Base-by-base conservation (phyloP, 2,329 filamentous ascomycete genomes). In the Fusarium buxicola region DNA sequence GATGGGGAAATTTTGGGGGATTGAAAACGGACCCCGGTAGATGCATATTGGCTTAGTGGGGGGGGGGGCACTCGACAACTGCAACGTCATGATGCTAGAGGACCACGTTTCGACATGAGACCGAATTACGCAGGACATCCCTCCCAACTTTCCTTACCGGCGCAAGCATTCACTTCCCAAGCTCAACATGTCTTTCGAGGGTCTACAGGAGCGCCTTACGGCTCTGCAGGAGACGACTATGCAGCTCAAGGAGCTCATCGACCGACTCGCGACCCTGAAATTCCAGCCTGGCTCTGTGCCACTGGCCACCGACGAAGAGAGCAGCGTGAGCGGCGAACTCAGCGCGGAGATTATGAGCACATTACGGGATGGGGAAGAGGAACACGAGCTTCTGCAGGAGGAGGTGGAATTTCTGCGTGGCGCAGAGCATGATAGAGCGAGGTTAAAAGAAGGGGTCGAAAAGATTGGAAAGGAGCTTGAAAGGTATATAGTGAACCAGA, bases 321-420 rank as follows among this genome's bases (percentile, higher is more conserved):
- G 79, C 57, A 82, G 83, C 60, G 81, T 83, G 31, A 86, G 89
- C 53, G 75, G 89, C 16, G 93, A 97, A 77, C 84, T 97, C 30
- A 86, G 87, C 64, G 82, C 86, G 18, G 93, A 97, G 74, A 96
- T 97, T 63, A 88, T 90, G 66, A 88, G 92, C 70, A 85, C 85
- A 15, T 77, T 97, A 59, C 89, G 92, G 68, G 89, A 91, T 55
- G 86, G 91, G 45, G 89, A 96, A 69, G 92, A 96, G 62, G 92
- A 96, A 57, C 85, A 95, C 64, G 94, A 96, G 75, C 77, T 95
- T 15, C 73, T 97, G 30, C 82, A 82, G 43, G 92, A 95, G 73
- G 93, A 97, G 70, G 83, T 92, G 25, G 85, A 90, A 60, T 92
- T 92, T 69, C 77, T 93, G 24, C 81, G 85, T 31, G 73, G 67